Percentiles rank a stretch among this genome's conserved stretches.
phyloP scores from a whole-genome alignment of 805 yeast genomes.

The Kodamaea nitidulidarum region DNA sequence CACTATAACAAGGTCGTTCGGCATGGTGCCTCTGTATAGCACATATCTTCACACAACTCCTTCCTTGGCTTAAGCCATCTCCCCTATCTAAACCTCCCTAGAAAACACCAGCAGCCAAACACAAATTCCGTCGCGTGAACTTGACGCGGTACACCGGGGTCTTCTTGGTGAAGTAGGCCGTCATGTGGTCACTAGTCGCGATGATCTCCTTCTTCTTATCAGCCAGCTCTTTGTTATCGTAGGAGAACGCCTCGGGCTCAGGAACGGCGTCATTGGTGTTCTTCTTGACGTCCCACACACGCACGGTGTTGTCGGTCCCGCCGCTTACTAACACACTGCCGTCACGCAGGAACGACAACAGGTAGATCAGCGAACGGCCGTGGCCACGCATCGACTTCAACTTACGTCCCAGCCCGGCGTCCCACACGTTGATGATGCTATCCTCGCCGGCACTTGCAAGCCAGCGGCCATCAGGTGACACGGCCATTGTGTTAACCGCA shows the following conservation, averaged over 20 bases:
- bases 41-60: too few species aligned
- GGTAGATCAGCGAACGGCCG: conserved; percentile 80
- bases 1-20: too few species aligned
- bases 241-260: conserved; percentile 65
- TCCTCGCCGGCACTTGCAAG: conserved; percentile 95
- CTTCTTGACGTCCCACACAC: conserved; percentile 93
- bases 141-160: conserved; percentile 92
- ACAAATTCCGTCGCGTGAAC: conserved; percentile 85
- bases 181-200: conserved; percentile 88
- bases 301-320: conserved; percentile 86
- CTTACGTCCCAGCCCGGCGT: conserved; percentile 84
- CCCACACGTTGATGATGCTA: conserved; percentile 86
- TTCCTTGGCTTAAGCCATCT: not conserved
- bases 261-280: conserved; percentile 78
- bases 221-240: conserved; percentile 21
- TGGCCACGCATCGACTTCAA: conserved; percentile 93
- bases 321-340: conserved; percentile 88
- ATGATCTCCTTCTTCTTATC: conserved; percentile 62
- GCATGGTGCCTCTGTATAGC: too few species aligned
- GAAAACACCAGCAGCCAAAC: conserved; percentile 91
- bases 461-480: conserved; percentile 97
- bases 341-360: conserved; percentile 78
- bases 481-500: conserved; percentile 80
- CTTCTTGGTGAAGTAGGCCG: conserved; percentile 88
- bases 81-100: too few species aligned